Percentiles rank a stretch among this genome's conserved stretches.
phyloP scores from a whole-genome alignment of 345 rosid genomes.

The Litchi chinensis region DNA sequence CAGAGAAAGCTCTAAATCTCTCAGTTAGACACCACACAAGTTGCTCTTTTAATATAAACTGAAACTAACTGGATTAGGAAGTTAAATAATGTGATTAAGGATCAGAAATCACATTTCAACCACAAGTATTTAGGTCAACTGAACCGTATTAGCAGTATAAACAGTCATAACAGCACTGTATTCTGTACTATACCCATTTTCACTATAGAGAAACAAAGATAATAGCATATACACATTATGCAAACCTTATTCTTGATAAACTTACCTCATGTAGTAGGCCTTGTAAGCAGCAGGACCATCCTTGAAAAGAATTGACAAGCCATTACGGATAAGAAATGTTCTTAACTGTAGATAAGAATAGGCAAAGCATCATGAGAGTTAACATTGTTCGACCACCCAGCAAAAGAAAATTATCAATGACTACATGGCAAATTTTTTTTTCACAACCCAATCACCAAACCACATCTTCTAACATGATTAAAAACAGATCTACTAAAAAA shows the following conservation, averaged over 20 bases:
- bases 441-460: not conserved
- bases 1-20: not conserved
- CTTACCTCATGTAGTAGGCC: conserved; percentile 71
- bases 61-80: not conserved
- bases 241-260: conserved; percentile 1
- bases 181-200: conserved; percentile 2
- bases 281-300: conserved; percentile 88
- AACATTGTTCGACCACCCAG: not conserved
- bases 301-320: conserved; percentile 78
- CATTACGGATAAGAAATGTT: conserved; percentile 96
- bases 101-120: not conserved
- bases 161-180: not conserved
- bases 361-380: conserved; percentile 17
- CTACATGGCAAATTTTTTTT: not conserved
- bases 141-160: not conserved
- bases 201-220: not conserved
- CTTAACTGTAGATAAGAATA: conserved; percentile 55
- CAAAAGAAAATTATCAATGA: conserved; percentile 9
- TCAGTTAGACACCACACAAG: not conserved
- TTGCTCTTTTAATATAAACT: not conserved
- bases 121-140: not conserved
- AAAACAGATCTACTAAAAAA: not conserved
- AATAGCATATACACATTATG: not conserved
- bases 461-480: not conserved
- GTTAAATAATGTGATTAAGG: not conserved